Evolutionary conservation across 2,329 filamentous ascomycete genomes (phyloP).

Genomic region (Sarocladium oryzae): DNA sequence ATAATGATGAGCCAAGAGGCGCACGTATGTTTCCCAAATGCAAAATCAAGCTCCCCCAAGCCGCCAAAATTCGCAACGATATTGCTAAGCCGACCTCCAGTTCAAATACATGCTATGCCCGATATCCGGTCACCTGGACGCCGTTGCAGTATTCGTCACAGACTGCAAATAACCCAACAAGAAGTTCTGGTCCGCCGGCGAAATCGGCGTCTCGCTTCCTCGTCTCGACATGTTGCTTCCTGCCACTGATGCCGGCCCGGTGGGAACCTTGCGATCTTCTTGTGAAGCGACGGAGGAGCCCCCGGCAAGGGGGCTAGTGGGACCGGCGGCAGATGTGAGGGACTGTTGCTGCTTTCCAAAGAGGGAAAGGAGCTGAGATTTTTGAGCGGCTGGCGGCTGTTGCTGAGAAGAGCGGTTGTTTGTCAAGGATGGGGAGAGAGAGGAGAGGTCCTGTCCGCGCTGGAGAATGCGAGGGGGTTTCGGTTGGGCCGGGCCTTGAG

Average conservation of each 20-base stretch:
- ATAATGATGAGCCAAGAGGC: neutral
- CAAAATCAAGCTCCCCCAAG: neutral
- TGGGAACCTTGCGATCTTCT: constrained; percentile 1
- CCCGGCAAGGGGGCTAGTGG: neutral
- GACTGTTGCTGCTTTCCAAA: constrained; percentile 43
- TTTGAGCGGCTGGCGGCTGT: constrained; percentile 22
- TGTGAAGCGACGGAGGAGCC: neutral
- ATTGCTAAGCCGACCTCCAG: too few relatives aligned
- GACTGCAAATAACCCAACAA: constrained; percentile 67
- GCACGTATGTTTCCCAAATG: neutral
- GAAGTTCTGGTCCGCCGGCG: constrained; percentile 68
- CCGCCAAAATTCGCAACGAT: too few relatives aligned
- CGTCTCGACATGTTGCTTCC: constrained; percentile 27
- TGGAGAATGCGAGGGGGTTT: constrained; percentile 26
- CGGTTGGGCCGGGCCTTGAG: neutral
- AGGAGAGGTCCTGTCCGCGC: constrained; percentile 24
- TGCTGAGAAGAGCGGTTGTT: neutral
- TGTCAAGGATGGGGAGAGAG: constrained; percentile 13
- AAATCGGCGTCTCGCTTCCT: constrained; percentile 49
- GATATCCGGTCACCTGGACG: neutral
- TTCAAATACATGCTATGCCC: neutral
- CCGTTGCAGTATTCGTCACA: constrained; percentile 33
- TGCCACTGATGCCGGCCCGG: neutral
- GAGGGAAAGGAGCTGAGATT: constrained; percentile 49
- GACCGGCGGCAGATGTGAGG: neutral